Conservation (phyloP, 2,329 filamentous ascomycete species). For the Neofusicoccum cordaticola region DNA sequence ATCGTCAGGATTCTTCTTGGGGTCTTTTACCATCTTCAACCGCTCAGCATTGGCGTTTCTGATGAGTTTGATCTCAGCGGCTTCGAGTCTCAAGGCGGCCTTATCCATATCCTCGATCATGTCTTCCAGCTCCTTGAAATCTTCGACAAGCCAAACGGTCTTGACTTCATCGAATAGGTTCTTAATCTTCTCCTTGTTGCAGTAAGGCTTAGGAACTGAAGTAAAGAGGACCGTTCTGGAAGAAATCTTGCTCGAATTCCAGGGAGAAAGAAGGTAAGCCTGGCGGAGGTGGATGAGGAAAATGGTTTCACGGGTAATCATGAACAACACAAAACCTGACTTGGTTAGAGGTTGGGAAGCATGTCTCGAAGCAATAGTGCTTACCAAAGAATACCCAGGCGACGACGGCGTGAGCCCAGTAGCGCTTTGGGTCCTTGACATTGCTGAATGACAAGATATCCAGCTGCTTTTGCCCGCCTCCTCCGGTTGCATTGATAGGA, state of each 20-base stretch:
- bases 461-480: constrained; percentile 35
- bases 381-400: constrained; percentile 21
- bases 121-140: constrained; percentile 44
- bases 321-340: constrained; percentile 38
- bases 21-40: constrained; percentile 62
- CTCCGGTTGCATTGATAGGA: constrained; percentile 45
- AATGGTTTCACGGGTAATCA: constrained; percentile 47
- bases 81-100: constrained; percentile 43
- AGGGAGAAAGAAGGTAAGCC: constrained; percentile 46
- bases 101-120: constrained; percentile 45
- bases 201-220: constrained; percentile 42
- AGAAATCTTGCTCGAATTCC: constrained; percentile 44
- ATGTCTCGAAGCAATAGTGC: neutral
- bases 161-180: constrained; percentile 39
- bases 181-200: constrained; percentile 40
- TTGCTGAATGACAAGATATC: constrained; percentile 41
- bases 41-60: constrained; percentile 62
- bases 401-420: constrained; percentile 45
- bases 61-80: constrained; percentile 44
- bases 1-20: constrained; percentile 23
- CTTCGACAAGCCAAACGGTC: constrained; percentile 47
- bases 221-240: constrained; percentile 49
- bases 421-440: constrained; percentile 33
- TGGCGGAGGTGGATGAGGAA: constrained; percentile 49
- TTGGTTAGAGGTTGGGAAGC: neutral